These are phyloP conservation scores for Coelastrella sp. DNA, from an alignment of 139 green algal species.

Conservation along the genomic window DNA sequence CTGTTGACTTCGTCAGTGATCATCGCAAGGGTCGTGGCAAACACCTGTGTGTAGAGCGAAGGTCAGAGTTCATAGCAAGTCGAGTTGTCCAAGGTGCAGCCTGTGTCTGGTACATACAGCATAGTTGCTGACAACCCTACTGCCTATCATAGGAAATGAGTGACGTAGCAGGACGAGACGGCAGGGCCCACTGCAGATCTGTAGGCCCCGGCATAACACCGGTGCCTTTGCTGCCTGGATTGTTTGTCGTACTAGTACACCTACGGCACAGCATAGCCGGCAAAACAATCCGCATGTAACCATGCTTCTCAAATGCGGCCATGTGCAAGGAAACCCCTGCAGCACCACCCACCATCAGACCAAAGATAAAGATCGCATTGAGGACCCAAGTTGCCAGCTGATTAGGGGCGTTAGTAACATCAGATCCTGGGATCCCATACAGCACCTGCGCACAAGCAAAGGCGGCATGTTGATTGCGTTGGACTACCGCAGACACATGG, in stretches of 20 bases:
- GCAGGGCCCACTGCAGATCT: not conserved
- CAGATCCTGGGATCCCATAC: conserved; percentile 22
- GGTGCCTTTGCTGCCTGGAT: no score
- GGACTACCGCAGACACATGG: no score
- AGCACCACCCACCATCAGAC: conserved; percentile 6
- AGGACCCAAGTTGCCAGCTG: conserved; percentile 4
- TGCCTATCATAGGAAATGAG: no score
- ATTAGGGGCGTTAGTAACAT: not conserved
- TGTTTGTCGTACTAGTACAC: no score
- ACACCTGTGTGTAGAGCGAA: conserved; percentile 29
- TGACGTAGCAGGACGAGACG: not conserved
- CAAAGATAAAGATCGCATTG: conserved; percentile 42
- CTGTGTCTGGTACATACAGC: not conserved
- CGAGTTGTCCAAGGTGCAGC: not conserved
- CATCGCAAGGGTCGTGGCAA: conserved; percentile 45
- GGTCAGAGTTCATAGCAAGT: not conserved
- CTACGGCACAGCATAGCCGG: no score
- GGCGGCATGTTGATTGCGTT: no score
- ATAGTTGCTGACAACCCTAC: no score
- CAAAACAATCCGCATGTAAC: no score
- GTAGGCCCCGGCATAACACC: no score
- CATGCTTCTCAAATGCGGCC: not conserved
- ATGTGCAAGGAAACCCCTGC: not conserved
- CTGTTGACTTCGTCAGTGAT: conserved; percentile 43
- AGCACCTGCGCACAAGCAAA: not conserved